Evolutionary conservation across 177 flowering plant species (phyloP).

Genomic region (Telopea speciosissima): DNA sequence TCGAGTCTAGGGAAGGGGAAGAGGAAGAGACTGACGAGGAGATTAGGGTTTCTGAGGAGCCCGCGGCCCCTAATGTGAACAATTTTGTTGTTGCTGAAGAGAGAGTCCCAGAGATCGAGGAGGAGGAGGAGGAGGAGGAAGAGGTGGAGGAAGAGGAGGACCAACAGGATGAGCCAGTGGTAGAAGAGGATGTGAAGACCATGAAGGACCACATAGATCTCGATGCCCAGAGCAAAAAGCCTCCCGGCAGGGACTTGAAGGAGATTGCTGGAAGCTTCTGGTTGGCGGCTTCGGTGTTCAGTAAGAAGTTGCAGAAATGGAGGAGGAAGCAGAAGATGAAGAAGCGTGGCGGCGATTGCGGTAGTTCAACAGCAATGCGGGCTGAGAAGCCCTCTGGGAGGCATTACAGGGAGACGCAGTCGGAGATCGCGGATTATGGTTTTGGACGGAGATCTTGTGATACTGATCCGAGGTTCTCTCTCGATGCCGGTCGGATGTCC

Average conservation of each 20-base stretch:
- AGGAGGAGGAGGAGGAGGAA: constrained; percentile 12
- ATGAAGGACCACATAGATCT: constrained; percentile 91
- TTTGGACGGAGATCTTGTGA: constrained; percentile 51
- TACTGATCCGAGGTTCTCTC: constrained; percentile 46
- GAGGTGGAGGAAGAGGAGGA: not conserved
- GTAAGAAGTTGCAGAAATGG: constrained; percentile 86
- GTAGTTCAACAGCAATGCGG: constrained; percentile 22
- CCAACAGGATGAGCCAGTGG: constrained; percentile 10
- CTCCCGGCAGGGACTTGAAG: constrained; percentile 45
- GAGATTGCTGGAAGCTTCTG: constrained; percentile 75
- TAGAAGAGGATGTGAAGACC: constrained; percentile 42
- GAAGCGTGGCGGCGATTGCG: constrained; percentile 28
- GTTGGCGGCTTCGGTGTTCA: constrained; percentile 80
- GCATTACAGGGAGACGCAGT: constrained; percentile 49
- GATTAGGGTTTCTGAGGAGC: constrained; percentile 20
- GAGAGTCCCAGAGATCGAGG: constrained; percentile 18
- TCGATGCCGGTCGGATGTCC: constrained; percentile 57
- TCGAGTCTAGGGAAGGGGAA: constrained; percentile 20
- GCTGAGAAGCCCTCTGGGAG: constrained; percentile 28
- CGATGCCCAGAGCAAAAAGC: constrained; percentile 40
- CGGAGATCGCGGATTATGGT: constrained; percentile 57
- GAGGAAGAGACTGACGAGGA: constrained; percentile 18
- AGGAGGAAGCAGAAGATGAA: constrained; percentile 63
- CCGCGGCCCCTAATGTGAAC: constrained; percentile 7
- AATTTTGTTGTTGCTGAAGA: constrained; percentile 11